Percentiles rank a stretch among this genome's conserved stretches.
Conservation (phyloP, 306 rosid species). For the Rosa persica region DNA sequence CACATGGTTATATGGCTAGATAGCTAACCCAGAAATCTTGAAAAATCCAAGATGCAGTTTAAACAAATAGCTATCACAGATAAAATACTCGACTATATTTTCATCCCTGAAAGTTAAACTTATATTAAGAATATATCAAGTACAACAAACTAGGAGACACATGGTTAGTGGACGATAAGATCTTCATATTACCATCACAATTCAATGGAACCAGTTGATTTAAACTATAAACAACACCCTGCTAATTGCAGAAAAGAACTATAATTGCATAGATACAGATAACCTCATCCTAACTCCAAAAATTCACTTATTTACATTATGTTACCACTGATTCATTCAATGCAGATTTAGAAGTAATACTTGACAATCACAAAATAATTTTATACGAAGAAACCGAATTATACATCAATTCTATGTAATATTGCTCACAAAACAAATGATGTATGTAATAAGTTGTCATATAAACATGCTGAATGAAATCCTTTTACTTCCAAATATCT, state of each 20-base stretch:
- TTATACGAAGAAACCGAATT: neutral
- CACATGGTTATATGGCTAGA: neutral
- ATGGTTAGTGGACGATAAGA: neutral
- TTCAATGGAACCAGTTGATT: neutral
- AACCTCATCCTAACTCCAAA: neutral
- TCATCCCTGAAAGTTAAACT: neutral
- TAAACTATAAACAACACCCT: neutral
- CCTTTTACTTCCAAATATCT: neutral
- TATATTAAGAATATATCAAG: neutral
- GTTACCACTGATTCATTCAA: neutral
- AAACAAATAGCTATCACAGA: neutral
- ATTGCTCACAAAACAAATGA: neutral
- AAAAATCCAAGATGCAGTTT: neutral
- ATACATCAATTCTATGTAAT: slow-evolving; percentile 3
- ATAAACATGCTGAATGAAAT: neutral
- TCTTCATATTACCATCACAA: neutral
- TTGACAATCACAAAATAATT: neutral
- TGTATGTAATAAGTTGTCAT: neutral
- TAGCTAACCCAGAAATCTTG: neutral
- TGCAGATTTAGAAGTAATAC: neutral
- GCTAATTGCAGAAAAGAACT: neutral
- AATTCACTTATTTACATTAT: neutral
- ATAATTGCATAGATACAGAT: neutral
- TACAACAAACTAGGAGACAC: neutral
- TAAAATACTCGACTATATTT: neutral